phyloP scores from a whole-genome alignment of 2,329 filamentous ascomycete species.

The Penicillium sp. region DNA sequence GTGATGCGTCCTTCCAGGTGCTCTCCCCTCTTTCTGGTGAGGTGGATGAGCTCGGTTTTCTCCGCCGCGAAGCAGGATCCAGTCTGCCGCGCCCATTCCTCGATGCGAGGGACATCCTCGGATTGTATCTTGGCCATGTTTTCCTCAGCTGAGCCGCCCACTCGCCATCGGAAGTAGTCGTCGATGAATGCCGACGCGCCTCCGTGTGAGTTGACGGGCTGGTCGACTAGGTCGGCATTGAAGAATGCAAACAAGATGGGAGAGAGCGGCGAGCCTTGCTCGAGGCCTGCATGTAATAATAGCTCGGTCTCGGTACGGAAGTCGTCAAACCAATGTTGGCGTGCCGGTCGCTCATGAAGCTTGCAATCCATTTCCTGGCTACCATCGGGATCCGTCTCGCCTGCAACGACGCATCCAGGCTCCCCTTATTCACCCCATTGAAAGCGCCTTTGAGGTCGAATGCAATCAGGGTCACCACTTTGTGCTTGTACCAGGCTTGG shows the following conservation, averaged over 20 bases:
- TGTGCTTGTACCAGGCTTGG: conserved; percentile 3
- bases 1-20: too few relatives aligned
- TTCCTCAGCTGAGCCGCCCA: conserved; percentile 17
- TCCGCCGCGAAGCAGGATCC: conserved; percentile 28
- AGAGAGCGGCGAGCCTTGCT: conserved; percentile 32
- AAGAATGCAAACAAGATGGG: conserved; percentile 38
- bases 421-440: conserved; percentile 8
- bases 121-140: conserved; percentile 22
- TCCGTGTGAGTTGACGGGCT: conserved; percentile 16
- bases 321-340: conserved; percentile 19
- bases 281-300: conserved; percentile 14
- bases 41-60: conserved; percentile 31
- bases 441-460: conserved; percentile 13
- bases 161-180: conserved; percentile 27
- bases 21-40: conserved; percentile 22
- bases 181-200: too few relatives aligned
- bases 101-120: conserved; percentile 28
- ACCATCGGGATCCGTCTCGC: conserved; percentile 6
- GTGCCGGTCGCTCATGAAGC: too few relatives aligned
- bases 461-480: conserved; percentile 1
- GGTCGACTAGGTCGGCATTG: conserved; percentile 38
- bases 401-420: conserved; percentile 6
- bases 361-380: conserved; percentile 7
- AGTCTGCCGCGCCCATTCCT: conserved; percentile 25
- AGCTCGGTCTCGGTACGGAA: conserved; percentile 6